Percentiles rank a stretch among this genome's conserved stretches.
Conservation (phyloP, 495 filamentous ascomycete species). For the Penicillium ucsense region DNA sequence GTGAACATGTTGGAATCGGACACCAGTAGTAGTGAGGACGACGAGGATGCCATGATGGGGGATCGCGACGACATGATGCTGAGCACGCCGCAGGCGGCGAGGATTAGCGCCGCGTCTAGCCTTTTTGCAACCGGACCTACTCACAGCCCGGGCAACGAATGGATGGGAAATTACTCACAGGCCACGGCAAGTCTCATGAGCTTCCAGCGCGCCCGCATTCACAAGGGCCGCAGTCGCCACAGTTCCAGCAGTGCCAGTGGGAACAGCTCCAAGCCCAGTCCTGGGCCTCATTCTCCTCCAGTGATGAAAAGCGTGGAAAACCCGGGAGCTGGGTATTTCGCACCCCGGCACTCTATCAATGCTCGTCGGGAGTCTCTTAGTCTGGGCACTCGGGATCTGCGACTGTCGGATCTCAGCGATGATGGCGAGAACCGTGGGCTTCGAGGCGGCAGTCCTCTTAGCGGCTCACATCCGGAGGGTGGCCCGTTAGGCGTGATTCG, state of each 20-base stretch:
- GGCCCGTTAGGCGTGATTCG: slow-evolving; percentile 44
- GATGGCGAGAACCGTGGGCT: slow-evolving; percentile 49
- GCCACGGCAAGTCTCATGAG: slow-evolving; percentile 62
- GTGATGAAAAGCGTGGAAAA: slow-evolving; percentile 52
- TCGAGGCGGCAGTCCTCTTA: slow-evolving; percentile 35
- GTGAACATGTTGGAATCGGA: slow-evolving; percentile 72
- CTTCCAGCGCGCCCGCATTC: slow-evolving; percentile 58
- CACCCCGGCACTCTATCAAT: slow-evolving; percentile 36
- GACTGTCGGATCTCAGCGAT: slow-evolving; percentile 78
- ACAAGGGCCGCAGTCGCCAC: slow-evolving; percentile 48
- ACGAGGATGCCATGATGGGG: slow-evolving; percentile 69
- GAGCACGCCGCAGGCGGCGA: slow-evolving; percentile 44
- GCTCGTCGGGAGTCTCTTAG: slow-evolving; percentile 75
- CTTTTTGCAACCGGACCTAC: slow-evolving; percentile 35
- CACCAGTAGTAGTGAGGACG: slow-evolving; percentile 63
- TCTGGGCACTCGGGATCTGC: slow-evolving; percentile 74
- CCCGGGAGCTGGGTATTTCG: slow-evolving; percentile 37
- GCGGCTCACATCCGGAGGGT: slow-evolving; percentile 27
- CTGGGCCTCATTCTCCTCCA: slow-evolving; percentile 53
- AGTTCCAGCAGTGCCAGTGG: slow-evolving; percentile 64
- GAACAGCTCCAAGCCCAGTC: slow-evolving; percentile 59
- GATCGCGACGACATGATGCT: slow-evolving; percentile 73
- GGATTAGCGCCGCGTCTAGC: slow-evolving; percentile 30
- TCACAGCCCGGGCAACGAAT: slow-evolving; percentile 43
- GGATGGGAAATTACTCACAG: slow-evolving; percentile 55